These are phyloP conservation scores for Myriosclerotinia duriaeana DNA, from an alignment of 2,329 filamentous ascomycete species.

Conservation along the genomic window DNA sequence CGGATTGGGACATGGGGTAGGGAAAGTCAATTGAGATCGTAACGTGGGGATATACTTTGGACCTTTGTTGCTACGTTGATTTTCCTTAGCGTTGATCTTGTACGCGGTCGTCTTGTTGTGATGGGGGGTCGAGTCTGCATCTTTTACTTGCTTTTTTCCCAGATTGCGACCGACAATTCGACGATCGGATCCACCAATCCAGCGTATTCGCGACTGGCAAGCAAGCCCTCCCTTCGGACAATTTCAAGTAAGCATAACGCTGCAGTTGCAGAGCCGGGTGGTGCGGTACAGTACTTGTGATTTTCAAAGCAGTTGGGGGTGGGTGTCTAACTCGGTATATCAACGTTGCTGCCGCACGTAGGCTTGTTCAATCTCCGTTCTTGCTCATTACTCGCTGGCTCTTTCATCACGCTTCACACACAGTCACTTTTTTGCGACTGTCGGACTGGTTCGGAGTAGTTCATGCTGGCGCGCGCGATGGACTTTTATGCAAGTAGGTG, in stretches of 20 bases:
- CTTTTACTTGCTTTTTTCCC: not conserved
- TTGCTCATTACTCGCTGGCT: constrained; percentile 21
- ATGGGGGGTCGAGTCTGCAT: constrained; percentile 15
- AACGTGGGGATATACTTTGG: constrained; percentile 23
- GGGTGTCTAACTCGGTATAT: constrained; percentile 14
- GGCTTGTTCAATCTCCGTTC: constrained; percentile 10
- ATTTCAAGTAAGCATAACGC: constrained; percentile 21
- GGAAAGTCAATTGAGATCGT: constrained; percentile 2
- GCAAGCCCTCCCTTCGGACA: constrained; percentile 13
- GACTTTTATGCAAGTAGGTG: constrained; percentile 20
- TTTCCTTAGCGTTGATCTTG: constrained; percentile 1
- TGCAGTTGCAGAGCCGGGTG: constrained; percentile 18
- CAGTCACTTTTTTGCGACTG: not conserved
- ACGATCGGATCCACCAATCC: not conserved
- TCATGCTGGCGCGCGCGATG: constrained; percentile 22
- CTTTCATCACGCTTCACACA: constrained; percentile 1
- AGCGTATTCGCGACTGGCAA: constrained; percentile 5
- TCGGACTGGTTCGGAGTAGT: constrained; percentile 5
- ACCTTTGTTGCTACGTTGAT: constrained; percentile 2
- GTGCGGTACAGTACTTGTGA: constrained; percentile 10
- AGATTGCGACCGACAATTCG: constrained; percentile 7
- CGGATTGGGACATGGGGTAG: constrained; percentile 16
- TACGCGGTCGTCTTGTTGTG: constrained; percentile 6
- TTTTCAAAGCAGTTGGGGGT: constrained; percentile 14
- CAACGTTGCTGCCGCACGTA: constrained; percentile 20